These are phyloP conservation scores for Rhodamnia argentea DNA, from an alignment of 345 rosid genomes.

Conservation along the genomic window DNA sequence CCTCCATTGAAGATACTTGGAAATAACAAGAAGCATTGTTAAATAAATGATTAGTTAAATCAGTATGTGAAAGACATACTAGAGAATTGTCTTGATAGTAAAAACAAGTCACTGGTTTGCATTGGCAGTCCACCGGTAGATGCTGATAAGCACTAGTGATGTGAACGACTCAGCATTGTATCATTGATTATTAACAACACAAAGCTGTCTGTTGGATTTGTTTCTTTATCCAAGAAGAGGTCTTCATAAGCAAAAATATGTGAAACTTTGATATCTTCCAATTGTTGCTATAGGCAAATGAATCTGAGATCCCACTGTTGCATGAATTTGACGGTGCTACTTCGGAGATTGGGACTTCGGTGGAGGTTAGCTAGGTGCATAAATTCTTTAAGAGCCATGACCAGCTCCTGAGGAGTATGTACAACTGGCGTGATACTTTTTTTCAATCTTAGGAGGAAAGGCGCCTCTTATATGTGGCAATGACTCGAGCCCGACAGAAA, in stretches of 20 bases:
- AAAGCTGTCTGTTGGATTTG: not conserved
- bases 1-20: not conserved
- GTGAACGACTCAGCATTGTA: not conserved
- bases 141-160: not conserved
- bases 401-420: not conserved
- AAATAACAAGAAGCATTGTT: not conserved
- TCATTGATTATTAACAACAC: not conserved
- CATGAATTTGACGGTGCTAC: slow-evolving; percentile 51
- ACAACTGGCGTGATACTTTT: not conserved
- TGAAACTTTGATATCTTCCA: not conserved
- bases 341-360: slow-evolving; percentile 37
- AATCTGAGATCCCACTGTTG: slow-evolving; percentile 81
- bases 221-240: not conserved
- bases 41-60: not conserved
- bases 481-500: slow-evolving; percentile 90
- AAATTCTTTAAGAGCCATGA: not conserved
- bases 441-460: slow-evolving; percentile 67
- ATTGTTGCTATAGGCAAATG: slow-evolving; percentile 59
- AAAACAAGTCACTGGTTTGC: not conserved
- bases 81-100: not conserved
- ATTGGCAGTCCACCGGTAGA: not conserved
- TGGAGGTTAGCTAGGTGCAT: slow-evolving; percentile 48
- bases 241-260: not conserved
- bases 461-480: slow-evolving; percentile 84
- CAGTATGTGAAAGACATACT: not conserved